Evolutionary conservation across 441 rosid species (phyloP).

Genomic region (Corymbia citriodora): DNA sequence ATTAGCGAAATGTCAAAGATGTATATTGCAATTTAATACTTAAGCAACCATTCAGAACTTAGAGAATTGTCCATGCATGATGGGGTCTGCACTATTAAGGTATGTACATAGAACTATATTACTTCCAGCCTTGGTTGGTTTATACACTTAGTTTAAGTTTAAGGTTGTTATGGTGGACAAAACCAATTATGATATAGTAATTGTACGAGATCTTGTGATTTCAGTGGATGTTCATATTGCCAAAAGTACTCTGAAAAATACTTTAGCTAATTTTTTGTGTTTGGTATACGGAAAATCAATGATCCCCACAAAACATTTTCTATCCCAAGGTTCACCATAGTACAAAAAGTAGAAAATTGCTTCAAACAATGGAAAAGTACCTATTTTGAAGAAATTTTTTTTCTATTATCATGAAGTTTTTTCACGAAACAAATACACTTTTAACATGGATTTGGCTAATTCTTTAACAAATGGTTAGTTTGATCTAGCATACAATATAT

Average conservation of each 20-base stretch:
- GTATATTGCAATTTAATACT: background rate
- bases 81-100: background rate
- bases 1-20: background rate
- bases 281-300: background rate
- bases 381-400: background rate
- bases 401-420: background rate
- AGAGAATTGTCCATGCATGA: background rate
- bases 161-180: background rate
- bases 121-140: background rate
- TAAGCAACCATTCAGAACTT: background rate
- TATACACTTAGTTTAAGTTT: background rate
- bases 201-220: background rate
- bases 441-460: background rate
- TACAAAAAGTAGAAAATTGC: background rate
- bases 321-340: background rate
- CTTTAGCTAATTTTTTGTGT: background rate
- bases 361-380: background rate
- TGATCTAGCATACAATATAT: background rate
- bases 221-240: background rate
- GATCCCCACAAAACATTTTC: background rate
- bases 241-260: background rate
- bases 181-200: background rate
- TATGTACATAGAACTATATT: background rate
- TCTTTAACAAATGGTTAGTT: background rate
- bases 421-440: background rate